Conservation (phyloP, 208 protist genomes). For the Trypanosoma caninum region DNA sequence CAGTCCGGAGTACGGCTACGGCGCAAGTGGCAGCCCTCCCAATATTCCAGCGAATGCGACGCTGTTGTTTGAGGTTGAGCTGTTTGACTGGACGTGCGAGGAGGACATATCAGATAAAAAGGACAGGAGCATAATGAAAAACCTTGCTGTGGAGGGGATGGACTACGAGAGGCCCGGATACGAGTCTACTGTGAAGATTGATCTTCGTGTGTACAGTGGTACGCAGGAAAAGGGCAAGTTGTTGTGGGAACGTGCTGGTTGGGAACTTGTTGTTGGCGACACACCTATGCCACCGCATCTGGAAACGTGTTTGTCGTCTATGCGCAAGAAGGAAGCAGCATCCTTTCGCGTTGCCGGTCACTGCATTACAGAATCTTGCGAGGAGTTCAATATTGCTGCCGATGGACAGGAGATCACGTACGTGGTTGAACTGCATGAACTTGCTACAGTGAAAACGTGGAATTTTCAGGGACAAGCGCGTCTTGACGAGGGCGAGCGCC, state of each 20-base stretch:
- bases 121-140: conserved; percentile 82
- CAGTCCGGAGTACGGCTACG: conserved; percentile 82
- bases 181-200: conserved; percentile 62
- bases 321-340: conserved; percentile 69
- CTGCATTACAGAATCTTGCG: conserved; percentile 30
- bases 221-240: conserved; percentile 27
- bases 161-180: conserved; percentile 81
- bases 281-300: conserved; percentile 58
- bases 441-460: conserved; percentile 59
- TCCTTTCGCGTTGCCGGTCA: conserved; percentile 52
- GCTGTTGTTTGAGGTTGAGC: conserved; percentile 90
- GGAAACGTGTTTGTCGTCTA: conserved; percentile 68
- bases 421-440: conserved; percentile 56
- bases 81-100: conserved; percentile 78
- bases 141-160: conserved; percentile 54
- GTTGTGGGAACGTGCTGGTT: conserved; percentile 41
- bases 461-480: conserved; percentile 62
- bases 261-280: conserved; percentile 61
- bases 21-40: conserved; percentile 66
- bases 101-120: conserved; percentile 71
- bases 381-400: conserved; percentile 50
- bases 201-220: conserved; percentile 58
- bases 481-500: conserved; percentile 51
- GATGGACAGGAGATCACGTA: conserved; percentile 59
- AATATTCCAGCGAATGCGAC: conserved; percentile 87